Percentiles rank a stretch among this genome's conserved stretches.
These are phyloP conservation scores for Populus hybrid DNA, from an alignment of 441 rosid species.

Conservation along the genomic window DNA sequence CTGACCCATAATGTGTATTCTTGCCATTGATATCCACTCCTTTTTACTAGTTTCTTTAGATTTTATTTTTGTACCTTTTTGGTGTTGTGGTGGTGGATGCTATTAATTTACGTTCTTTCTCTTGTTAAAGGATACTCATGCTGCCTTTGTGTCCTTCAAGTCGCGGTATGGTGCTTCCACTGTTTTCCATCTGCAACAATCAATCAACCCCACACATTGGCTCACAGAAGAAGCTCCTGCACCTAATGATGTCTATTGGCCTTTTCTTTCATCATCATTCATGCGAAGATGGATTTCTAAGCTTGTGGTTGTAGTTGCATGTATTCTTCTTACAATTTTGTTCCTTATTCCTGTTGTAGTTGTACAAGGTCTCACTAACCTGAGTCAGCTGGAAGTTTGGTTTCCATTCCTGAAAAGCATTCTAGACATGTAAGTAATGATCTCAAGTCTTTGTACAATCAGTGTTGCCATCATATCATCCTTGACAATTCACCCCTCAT, in stretches of 20 bases:
- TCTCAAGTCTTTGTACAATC: slow-evolving; percentile 1
- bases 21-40: not conserved
- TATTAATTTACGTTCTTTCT: slow-evolving; percentile 24
- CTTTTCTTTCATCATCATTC: slow-evolving; percentile 85
- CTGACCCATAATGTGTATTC: not conserved
- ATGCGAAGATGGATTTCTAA: slow-evolving; percentile 79
- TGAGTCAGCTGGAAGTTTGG: slow-evolving; percentile 68
- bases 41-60: not conserved
- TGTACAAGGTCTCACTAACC: slow-evolving; percentile 95
- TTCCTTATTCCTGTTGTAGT: slow-evolving; percentile 88
- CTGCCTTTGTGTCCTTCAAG: slow-evolving; percentile 96
- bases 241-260: slow-evolving; percentile 94
- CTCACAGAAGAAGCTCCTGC: slow-evolving; percentile 84
- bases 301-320: slow-evolving; percentile 66
- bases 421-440: slow-evolving; percentile 56
- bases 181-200: slow-evolving; percentile 74
- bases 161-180: slow-evolving; percentile 82
- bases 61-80: not conserved
- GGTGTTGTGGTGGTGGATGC: slow-evolving; percentile 2
- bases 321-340: slow-evolving; percentile 69
- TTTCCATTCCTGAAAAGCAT: slow-evolving; percentile 78
- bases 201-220: slow-evolving; percentile 85
- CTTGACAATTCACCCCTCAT: not conserved
- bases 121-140: slow-evolving; percentile 70
- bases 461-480: not conserved